Percentiles rank a stretch among this genome's conserved stretches.
Conservation (phyloP, 805 yeast genomes). For the Sungouiozyma ichnusensis region DNA sequence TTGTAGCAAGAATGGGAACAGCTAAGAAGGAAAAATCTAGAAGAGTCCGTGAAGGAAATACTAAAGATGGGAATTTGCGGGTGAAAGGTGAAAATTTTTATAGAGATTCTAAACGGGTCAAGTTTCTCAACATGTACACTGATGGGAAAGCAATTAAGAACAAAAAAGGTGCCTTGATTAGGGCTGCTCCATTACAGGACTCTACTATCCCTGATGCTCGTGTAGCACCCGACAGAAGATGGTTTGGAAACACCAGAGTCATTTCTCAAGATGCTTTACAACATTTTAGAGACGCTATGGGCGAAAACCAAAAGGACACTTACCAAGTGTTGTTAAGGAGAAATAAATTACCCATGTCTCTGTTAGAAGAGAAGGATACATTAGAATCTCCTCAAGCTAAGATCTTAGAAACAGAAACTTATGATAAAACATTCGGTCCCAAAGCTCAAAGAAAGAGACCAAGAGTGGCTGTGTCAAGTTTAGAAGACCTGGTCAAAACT, state of each 20-base stretch:
- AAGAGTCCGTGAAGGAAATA: slow-evolving; percentile 70
- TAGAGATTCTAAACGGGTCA: slow-evolving; percentile 85
- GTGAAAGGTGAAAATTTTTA: slow-evolving; percentile 96
- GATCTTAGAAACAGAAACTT: slow-evolving; percentile 83
- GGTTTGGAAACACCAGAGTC: slow-evolving; percentile 97
- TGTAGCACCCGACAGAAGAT: slow-evolving; percentile 89
- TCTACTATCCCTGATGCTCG: slow-evolving; percentile 84
- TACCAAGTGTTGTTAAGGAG: slow-evolving; percentile 81
- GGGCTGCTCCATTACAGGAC: slow-evolving; percentile 82
- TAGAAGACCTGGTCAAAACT: slow-evolving; percentile 63
- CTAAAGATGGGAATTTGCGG: slow-evolving; percentile 81
- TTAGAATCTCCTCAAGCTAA: slow-evolving; percentile 66
- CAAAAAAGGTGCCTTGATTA: slow-evolving; percentile 74
- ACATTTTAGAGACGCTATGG: slow-evolving; percentile 90
- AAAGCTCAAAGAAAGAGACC: slow-evolving; percentile 91
- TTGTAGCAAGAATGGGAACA: slow-evolving; percentile 57
- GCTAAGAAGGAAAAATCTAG: slow-evolving; percentile 86
- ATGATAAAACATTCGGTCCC: slow-evolving; percentile 79
- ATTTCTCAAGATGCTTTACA: slow-evolving; percentile 92
- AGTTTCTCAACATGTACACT: slow-evolving; percentile 85
- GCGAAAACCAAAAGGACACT: slow-evolving; percentile 68
- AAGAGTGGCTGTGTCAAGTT: slow-evolving; percentile 60
- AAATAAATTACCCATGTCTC: slow-evolving; percentile 91
- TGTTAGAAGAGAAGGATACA: slow-evolving; percentile 78
- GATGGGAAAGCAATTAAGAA: slow-evolving; percentile 81